Base-by-base conservation (phyloP, 371 early-diverging fungal species). In the Mucor racemosus region DNA sequence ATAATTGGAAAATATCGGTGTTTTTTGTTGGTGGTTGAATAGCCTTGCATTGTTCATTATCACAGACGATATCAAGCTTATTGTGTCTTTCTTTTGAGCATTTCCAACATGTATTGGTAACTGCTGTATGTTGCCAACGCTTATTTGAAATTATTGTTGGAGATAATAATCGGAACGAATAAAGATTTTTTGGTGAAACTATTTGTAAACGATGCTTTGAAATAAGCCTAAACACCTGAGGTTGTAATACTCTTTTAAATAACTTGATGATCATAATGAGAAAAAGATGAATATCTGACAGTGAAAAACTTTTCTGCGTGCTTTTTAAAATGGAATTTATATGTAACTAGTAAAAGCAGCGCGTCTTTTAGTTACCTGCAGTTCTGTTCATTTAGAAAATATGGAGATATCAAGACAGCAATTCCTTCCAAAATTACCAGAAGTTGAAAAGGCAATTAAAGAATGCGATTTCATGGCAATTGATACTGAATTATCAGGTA, bases 401-500 rank as follows among this genome's bases (percentile, higher is more conserved):
- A 95, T 94, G 96, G 94, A 95, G 72, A 90, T 94, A 14, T 74
- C 86, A n/a, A 76, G 87, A 17, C 82, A 82, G 8, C 90, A 88
- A 67, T 93, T 95, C 71, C 69, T 67, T 33, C 69, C 73, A 40
- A 78, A 82, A 26, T 77, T 93, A 66, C 76, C 79, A 15, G 68
- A 65, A 46, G 80, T 95, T 58, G 67, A 80, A 69, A 79, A 82
- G 40, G 92, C 93, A 44, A 88, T 95, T 54, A 75, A 84, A 7
- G 86, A 84, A 64, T 85, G 89, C 63, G 94, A 92, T 64, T 91
- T 93, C 80, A 81, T 92, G 21, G 87, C 94, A n/a, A 79, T 96
- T 35, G 96, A 96, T 72, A 88, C 92, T 26, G 96, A 96, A 75
- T 83, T 96, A 63, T 90, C 94, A 38, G 95, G 95, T 86, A 76